Base-by-base conservation (phyloP, 768 basidiomycete genomes). In the Auricularia heimuer region DNA sequence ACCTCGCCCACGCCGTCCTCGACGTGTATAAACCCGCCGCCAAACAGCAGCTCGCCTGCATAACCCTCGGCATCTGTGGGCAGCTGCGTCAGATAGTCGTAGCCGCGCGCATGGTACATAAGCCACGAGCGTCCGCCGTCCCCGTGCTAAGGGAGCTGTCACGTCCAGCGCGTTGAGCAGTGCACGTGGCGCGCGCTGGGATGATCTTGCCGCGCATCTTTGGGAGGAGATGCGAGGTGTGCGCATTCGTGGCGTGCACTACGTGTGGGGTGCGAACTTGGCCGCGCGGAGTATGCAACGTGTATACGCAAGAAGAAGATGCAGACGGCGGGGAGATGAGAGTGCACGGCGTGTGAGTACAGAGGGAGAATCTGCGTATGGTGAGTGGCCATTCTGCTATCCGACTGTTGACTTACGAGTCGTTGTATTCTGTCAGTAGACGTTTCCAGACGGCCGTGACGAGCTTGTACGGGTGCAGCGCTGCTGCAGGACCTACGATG, bases 181-280 rank as follows among this genome's bases (percentile, higher is more conserved):
- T 83, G 56, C 86, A 89, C 86, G 67, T 77, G 67, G 67, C 12
- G 60, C 47, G n/a, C 76, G 64, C n/a, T 72, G 72, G 0, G 76
- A 74, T 33, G 24, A 60, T 60, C 56, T 60, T 60, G 24, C 56
- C 56, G 29, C 56, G 24, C 56, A 60, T 60, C 24, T 34, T 24
- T 4, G 56, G 56, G 76, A 95, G 76, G 54, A 95, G 81, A 67
- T 90, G 86, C 1, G 89, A 84, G 2, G 79, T 77, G 85, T 92
- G 94, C 21, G 82, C 92, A 72, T 96, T 96, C 2, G 91, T 93
- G 2, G 90, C 89, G 71, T 93, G 92, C 11, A 95, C 77, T 54
- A 95, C 79, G 72, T 90, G 88, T 2, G 73, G 75, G 0, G 89
- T 77, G 16, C 69, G 73, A 33, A 91, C 78, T 3, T 68, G 70